Percentiles rank a stretch among this genome's conserved stretches.
phyloP scores from a whole-genome alignment of 345 rosid species.

The Excoecaria cochinchinensis region DNA sequence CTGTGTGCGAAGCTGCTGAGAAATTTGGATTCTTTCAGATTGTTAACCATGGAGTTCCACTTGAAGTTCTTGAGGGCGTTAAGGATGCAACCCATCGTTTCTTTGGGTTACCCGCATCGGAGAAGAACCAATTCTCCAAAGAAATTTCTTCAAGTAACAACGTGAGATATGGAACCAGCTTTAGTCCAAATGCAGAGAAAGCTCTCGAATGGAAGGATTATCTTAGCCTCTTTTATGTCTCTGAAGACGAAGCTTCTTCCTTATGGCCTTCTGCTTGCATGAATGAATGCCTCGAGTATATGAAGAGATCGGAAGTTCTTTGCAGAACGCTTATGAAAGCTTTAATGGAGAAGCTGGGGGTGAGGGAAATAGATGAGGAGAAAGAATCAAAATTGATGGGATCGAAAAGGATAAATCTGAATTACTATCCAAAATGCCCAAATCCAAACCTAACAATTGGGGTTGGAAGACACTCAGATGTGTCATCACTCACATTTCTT shows the following conservation, averaged over 20 bases:
- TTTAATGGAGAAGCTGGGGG: slow-evolving; percentile 39
- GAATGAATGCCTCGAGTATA: slow-evolving; percentile 45
- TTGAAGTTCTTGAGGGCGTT: slow-evolving; percentile 19
- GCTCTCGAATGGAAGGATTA: slow-evolving; percentile 57
- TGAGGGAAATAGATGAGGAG: slow-evolving; percentile 35
- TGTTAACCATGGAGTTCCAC: slow-evolving; percentile 20
- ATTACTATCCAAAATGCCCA: slow-evolving; percentile 29
- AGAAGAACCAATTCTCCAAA: slow-evolving; percentile 19
- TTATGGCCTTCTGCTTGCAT: slow-evolving; percentile 45
- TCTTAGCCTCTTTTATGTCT: slow-evolving; percentile 47
- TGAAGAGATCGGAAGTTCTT: slow-evolving; percentile 38
- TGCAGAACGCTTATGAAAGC: slow-evolving; percentile 37
- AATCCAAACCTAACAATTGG: slow-evolving; percentile 26
- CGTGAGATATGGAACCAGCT: slow-evolving; percentile 11
- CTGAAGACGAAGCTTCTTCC: slow-evolving; percentile 42
- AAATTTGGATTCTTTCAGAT: slow-evolving; percentile 22
- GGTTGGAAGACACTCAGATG: slow-evolving; percentile 22
- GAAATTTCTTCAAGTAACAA: slow-evolving; percentile 21
- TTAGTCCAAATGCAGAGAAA: slow-evolving; percentile 16
- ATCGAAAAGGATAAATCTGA: slow-evolving; percentile 23
- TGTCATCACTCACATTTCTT: slow-evolving; percentile 17
- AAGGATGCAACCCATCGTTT: slow-evolving; percentile 20
- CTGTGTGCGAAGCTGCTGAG: slow-evolving; percentile 27
- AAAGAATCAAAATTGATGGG: slow-evolving; percentile 24
- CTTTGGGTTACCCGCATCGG: slow-evolving; percentile 16